Evolutionary conservation across 768 basidiomycete genomes (phyloP).

Genomic region (Lentinula aciculospora): DNA sequence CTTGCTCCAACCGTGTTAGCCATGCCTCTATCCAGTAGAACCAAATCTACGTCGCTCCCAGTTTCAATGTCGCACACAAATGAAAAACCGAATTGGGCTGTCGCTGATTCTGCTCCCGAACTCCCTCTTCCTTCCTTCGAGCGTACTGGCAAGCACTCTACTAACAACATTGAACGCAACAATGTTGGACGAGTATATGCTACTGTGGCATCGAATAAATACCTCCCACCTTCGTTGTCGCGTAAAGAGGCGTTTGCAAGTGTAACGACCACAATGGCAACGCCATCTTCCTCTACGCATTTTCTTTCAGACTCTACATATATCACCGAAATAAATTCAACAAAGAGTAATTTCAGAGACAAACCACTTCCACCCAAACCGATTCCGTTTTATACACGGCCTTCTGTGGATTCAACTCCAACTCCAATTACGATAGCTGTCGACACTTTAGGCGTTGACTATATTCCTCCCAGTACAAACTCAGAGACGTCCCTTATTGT

Average conservation of each 20-base stretch:
- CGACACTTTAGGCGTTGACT: too few relatives aligned
- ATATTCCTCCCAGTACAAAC: not conserved
- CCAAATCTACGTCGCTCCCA: not conserved
- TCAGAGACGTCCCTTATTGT: not conserved
- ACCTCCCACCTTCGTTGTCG: not conserved
- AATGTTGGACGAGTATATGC: too few relatives aligned
- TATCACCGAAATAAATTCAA: too few relatives aligned
- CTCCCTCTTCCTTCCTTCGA: not conserved
- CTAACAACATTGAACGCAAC: too few relatives aligned
- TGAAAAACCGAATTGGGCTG: conserved; percentile 1
- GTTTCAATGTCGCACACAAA: not conserved
- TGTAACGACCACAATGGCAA: too few relatives aligned
- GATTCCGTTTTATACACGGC: not conserved
- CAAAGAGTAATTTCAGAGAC: not conserved
- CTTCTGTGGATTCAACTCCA: not conserved
- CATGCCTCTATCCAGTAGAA: not conserved
- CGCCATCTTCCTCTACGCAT: not conserved
- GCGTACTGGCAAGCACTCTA: too few relatives aligned
- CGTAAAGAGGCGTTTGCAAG: not conserved
- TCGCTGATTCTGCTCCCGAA: not conserved
- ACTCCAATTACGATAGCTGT: too few relatives aligned
- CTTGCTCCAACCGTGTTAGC: conserved; percentile 1
- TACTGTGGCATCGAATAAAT: not conserved
- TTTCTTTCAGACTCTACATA: not conserved
- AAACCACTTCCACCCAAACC: not conserved